Percentiles rank a stretch among this genome's conserved stretches.
phyloP scores from a whole-genome alignment of 768 basidiomycete genomes.

The Nidularia pulvinata region DNA sequence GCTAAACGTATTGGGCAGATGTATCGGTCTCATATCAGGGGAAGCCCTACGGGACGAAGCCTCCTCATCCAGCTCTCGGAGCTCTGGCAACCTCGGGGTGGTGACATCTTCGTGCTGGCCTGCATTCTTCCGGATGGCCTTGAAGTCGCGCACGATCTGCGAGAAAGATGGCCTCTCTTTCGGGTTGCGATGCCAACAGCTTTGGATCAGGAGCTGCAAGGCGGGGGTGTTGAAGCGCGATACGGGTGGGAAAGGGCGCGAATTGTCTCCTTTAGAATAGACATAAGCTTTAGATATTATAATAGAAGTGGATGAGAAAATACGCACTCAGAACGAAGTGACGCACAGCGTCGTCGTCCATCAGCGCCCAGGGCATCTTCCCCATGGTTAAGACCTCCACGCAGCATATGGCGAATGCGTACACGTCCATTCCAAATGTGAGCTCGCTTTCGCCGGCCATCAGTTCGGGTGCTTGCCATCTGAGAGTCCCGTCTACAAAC shows the following conservation, averaged over 20 bases:
- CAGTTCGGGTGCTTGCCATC: constrained; percentile 76
- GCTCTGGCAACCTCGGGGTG: constrained; percentile 8
- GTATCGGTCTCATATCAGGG: constrained; percentile 28
- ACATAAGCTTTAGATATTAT: constrained; percentile 4
- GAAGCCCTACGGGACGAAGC: constrained; percentile 15
- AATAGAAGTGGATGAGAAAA: constrained; percentile 9
- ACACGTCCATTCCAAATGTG: constrained; percentile 65
- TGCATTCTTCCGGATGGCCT: constrained; percentile 37
- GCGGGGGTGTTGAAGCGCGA: constrained; percentile 32
- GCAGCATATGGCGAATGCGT: constrained; percentile 69
- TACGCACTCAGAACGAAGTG: constrained; percentile 50
- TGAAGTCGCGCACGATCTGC: constrained; percentile 45
- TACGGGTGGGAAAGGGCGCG: constrained; percentile 52
- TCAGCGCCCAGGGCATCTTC: constrained; percentile 54
- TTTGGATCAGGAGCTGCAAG: constrained; percentile 43
- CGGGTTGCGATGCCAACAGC: constrained; percentile 61
- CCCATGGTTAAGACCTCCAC: constrained; percentile 69
- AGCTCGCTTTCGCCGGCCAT: constrained; percentile 45
- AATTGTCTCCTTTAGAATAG: constrained; percentile 37
- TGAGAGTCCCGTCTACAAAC: constrained; percentile 54
- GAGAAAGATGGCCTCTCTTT: constrained; percentile 51
- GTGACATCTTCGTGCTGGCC: constrained; percentile 27
- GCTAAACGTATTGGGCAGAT: constrained; percentile 11
- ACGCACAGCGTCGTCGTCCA: constrained; percentile 51
- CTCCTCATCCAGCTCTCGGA: constrained; percentile 14